These are phyloP conservation scores for Cucurbita ficifolia DNA, from an alignment of 306 rosid genomes.

Conservation along the genomic window DNA sequence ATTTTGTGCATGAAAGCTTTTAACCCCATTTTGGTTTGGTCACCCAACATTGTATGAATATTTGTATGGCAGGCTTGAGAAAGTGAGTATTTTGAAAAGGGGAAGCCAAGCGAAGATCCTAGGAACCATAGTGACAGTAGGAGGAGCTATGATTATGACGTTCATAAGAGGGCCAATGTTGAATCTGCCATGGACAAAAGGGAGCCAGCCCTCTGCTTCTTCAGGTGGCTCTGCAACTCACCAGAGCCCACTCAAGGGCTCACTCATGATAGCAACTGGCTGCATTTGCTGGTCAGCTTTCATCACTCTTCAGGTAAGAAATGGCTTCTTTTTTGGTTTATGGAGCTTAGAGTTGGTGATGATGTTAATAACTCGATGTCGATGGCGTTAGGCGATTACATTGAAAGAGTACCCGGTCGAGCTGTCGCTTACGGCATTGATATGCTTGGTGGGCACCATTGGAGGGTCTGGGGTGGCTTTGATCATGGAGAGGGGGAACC, in stretches of 20 bases:
- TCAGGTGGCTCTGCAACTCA: background rate
- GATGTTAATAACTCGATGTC: background rate
- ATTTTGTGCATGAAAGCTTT: background rate
- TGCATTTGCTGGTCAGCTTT: constrained; percentile 35
- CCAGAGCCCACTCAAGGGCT: constrained; percentile 25
- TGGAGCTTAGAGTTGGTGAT: background rate
- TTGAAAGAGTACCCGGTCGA: constrained; percentile 32
- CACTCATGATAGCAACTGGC: constrained; percentile 22
- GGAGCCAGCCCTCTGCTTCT: background rate
- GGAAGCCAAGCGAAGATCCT: constrained; percentile 27
- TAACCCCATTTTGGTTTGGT: background rate
- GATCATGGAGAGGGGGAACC: constrained; percentile 28
- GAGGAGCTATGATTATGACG: constrained; percentile 20
- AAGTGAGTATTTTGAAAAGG: constrained; percentile 19
- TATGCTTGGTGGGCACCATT: constrained; percentile 27
- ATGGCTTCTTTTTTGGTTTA: background rate
- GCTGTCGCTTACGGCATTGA: constrained; percentile 32
- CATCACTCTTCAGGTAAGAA: constrained; percentile 14
- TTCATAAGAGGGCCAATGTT: constrained; percentile 12
- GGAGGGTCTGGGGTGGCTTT: constrained; percentile 18
- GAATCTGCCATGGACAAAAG: constrained; percentile 10
- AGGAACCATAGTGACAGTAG: constrained; percentile 19
- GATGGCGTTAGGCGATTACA: constrained; percentile 23
- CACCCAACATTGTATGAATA: background rate
- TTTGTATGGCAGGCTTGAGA: constrained; percentile 33